Evolutionary conservation across 2,329 filamentous ascomycete species (phyloP), one percentile per base, ranked within the genome.

Genomic region (Claviceps purpurea): DNA sequence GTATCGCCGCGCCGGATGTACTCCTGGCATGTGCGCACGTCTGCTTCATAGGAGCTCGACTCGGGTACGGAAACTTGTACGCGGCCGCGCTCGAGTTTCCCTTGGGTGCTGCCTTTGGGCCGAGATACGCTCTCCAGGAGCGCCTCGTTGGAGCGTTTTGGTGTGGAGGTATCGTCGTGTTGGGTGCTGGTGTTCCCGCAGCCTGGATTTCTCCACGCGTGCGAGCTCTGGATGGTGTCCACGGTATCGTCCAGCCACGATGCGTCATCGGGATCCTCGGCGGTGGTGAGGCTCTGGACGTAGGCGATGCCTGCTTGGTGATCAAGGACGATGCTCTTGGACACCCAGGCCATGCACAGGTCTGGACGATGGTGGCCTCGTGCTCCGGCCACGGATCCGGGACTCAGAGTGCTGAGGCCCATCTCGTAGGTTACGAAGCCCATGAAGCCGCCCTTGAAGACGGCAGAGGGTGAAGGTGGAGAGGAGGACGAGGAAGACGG

Each of bases 391-490:
- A 67, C 58, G 26, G 62, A 55, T 0, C 60, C 62, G 5, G 62
- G 59, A 41, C 63, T 66, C 5, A 69, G 55, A 0, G 63, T 63
- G 30, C 64, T 60, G 1, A 94, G 70, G 0, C 88, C 87, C 63
- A 89, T 80, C 65, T 95, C 89, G 55, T 95, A 95, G 0, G 87
- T 89, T 49, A 89, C 77, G 60, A 85, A 94, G 0, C 89, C 89
- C 68, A 95, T 80, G 54, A 95, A 82, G 0, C 89, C 89, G 50
- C 88, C 89, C 67, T 87, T 81, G 63, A 95, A 95, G 0, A 86
- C 78, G 0, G 61, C 58, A 60, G 52, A 10, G 47, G 54, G 7
- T 34, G 30, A 11, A 34, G 30, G 30, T 34, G 30, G 30, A 34
- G 30, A 34, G 30, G 30, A 34, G 4, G 10, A 11, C 11, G 10